Base-by-base conservation (phyloP, 2,329 filamentous ascomycete species). In the Raffaelea arxii region DNA sequence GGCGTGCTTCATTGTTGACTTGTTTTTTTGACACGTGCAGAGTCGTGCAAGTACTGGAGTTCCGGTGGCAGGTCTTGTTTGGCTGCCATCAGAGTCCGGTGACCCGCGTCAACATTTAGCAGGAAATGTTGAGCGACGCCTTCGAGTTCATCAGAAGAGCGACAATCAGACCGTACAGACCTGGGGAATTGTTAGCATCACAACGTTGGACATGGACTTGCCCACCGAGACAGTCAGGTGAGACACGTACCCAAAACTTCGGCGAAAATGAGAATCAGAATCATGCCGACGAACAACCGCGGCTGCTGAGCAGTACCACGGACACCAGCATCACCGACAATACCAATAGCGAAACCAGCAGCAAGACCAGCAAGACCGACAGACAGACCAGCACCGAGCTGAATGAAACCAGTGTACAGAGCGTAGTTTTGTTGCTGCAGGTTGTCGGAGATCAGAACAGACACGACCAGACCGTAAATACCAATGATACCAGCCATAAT, bases 401-500 rank as follows among this genome's bases (percentile, higher is more conserved):
- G 86, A 60, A 91, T 86, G 72, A 91, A 90, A 51, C 84, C 82
- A 47, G 85, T 88, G 70, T 84, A 91, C 51, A 92, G 76, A 51
- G 86, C 55, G 49, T 65, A 75, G 52, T 84, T 69, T 54, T 78
- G 64, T 69, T 91, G 85, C 58, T 74, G 75, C 54, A 92, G 73
- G 59, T 80, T 81, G 65, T 88, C 85, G 62, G 86, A 89, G 63
- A 92, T 88, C 61, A 92, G 71, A 65, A 92, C 86, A 18, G 86
- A 90, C 51, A 91, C 86, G 70, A 92, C 86, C 55, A 92, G 78
- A 61, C 86, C 86, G 74, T 92, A 98, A 69, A 98, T 97, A 85
- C 88, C 92, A 72, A 98, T 97, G 71, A 98, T 98, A 97, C 92
- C 92, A 77, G 92, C 92, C 92, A 98, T 98, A 82, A 98, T 95